phyloP scores from a whole-genome alignment of 768 basidiomycete species.

The Panellus pusillus region DNA sequence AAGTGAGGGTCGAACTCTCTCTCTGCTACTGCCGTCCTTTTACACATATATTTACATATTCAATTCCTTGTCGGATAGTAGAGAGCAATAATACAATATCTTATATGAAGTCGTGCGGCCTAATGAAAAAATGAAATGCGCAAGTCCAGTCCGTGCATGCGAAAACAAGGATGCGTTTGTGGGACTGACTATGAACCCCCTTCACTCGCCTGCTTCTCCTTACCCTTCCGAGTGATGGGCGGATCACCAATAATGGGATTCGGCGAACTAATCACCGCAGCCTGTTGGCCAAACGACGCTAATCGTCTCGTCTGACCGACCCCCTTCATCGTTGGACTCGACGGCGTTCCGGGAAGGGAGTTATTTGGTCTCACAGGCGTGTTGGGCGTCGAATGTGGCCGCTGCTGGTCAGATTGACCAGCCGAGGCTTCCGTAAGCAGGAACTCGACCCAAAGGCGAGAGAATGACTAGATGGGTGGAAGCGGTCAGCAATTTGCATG shows the following conservation, averaged over 20 bases:
- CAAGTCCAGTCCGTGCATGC: not conserved
- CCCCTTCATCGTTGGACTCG: conserved; percentile 27
- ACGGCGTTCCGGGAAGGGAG: conserved; percentile 41
- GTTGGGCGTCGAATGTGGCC: conserved; percentile 25
- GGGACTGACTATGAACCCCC: not conserved
- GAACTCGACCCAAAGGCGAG: conserved; percentile 97
- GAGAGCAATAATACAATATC: conserved; percentile 19
- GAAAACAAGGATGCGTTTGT: conserved; percentile 9
- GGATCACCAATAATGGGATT: conserved; percentile 31
- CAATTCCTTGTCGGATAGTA: conserved; percentile 9
- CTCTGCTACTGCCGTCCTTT: no score
- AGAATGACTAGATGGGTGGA: conserved; percentile 74
- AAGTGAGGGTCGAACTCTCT: no score
- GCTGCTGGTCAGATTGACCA: conserved; percentile 33
- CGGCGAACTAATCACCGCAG: conserved; percentile 40
- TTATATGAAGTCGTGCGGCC: conserved; percentile 6
- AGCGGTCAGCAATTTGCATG: not conserved
- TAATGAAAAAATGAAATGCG: not conserved
- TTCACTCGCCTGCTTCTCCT: conserved; percentile 37
- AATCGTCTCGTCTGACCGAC: conserved; percentile 31
- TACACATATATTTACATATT: no score
- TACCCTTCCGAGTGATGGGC: conserved; percentile 47
- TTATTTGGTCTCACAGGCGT: conserved; percentile 27
- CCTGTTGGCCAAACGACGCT: conserved; percentile 35
- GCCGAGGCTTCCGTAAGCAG: conserved; percentile 85